These are phyloP conservation scores for Synchytrium microbalum DNA, from an alignment of 371 early-diverging fungal species.

Conservation along the genomic window DNA sequence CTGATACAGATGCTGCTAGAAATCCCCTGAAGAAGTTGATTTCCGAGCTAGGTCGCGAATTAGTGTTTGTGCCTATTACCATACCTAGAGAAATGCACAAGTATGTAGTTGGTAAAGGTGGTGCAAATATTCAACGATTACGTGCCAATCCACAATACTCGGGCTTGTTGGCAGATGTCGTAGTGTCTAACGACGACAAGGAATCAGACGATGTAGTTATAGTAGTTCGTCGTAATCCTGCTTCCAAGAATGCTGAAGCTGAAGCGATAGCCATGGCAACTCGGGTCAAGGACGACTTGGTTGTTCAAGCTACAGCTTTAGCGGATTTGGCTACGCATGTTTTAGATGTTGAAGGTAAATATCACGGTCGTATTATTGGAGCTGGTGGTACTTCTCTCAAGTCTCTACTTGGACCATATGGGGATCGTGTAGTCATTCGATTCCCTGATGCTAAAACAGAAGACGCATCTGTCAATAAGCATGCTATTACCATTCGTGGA, in stretches of 20 bases:
- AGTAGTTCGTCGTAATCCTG: slow-evolving; percentile 53
- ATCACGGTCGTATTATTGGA: slow-evolving; percentile 71
- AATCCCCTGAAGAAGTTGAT: slow-evolving; percentile 20
- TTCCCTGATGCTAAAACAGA: slow-evolving; percentile 46
- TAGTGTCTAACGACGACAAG: slow-evolving; percentile 61
- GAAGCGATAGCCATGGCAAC: slow-evolving; percentile 49
- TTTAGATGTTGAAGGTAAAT: slow-evolving; percentile 57
- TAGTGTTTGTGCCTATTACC: slow-evolving; percentile 58
- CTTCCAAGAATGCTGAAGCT: slow-evolving; percentile 30
- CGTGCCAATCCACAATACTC: slow-evolving; percentile 27
- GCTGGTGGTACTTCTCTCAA: slow-evolving; percentile 66
- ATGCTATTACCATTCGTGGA: slow-evolving; percentile 70
- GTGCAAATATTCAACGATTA: slow-evolving; percentile 53
- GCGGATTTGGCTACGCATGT: slow-evolving; percentile 60
- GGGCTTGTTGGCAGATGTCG: slow-evolving; percentile 49
- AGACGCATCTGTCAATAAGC: slow-evolving; percentile 21
- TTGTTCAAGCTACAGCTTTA: slow-evolving; percentile 24
- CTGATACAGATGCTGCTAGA: slow-evolving; percentile 25
- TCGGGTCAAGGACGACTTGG: slow-evolving; percentile 60
- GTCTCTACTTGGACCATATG: slow-evolving; percentile 43
- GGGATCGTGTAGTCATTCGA: slow-evolving; percentile 57
- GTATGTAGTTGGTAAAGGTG: slow-evolving; percentile 69
- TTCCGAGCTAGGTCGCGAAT: slow-evolving; percentile 19
- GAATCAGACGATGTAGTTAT: slow-evolving; percentile 57
- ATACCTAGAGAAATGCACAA: slow-evolving; percentile 74